phyloP scores from a whole-genome alignment of 169 alveolate genomes.

The Eimeria maxima region DNA sequence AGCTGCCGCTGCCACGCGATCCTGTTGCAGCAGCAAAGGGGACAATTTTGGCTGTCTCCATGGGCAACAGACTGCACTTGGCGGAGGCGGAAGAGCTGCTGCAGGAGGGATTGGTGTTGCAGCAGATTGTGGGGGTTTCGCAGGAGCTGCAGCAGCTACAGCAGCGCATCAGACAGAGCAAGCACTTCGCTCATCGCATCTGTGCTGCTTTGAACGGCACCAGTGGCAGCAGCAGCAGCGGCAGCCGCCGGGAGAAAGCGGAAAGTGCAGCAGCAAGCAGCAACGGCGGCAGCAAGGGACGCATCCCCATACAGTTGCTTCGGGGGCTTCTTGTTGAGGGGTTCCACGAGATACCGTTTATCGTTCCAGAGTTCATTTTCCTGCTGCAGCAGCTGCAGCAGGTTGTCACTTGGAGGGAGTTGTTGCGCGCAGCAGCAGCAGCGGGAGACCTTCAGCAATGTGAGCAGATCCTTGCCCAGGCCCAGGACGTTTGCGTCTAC shows the following conservation, averaged over 20 bases:
- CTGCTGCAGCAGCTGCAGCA: conserved; percentile 84
- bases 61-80: conserved; percentile 79
- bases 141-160: conserved; percentile 80
- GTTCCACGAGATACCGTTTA: conserved; percentile 59
- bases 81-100: conserved; percentile 81
- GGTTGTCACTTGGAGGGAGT: conserved; percentile 81
- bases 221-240: conserved; percentile 70
- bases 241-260: conserved; percentile 73
- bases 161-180: conserved; percentile 78
- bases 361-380: conserved; percentile 78
- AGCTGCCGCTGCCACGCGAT: conserved; percentile 52
- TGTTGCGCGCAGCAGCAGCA: conserved; percentile 81
- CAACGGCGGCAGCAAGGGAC: conserved; percentile 56
- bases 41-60: conserved; percentile 58
- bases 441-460: conserved; percentile 83
- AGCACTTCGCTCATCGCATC: conserved; percentile 68
- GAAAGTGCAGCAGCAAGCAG: conserved; percentile 38
- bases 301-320: conserved; percentile 78
- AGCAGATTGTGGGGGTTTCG: conserved; percentile 76
- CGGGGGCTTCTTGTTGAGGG: conserved; percentile 71
- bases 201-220: conserved; percentile 77
- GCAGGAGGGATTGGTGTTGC: conserved; percentile 82
- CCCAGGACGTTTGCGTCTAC: conserved; percentile 80
- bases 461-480: conserved; percentile 80
- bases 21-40: conserved; percentile 68